Percentiles rank a stretch among this genome's conserved stretches.
phyloP scores from a whole-genome alignment of 768 basidiomycete species.

The Agrocybe praecox region DNA sequence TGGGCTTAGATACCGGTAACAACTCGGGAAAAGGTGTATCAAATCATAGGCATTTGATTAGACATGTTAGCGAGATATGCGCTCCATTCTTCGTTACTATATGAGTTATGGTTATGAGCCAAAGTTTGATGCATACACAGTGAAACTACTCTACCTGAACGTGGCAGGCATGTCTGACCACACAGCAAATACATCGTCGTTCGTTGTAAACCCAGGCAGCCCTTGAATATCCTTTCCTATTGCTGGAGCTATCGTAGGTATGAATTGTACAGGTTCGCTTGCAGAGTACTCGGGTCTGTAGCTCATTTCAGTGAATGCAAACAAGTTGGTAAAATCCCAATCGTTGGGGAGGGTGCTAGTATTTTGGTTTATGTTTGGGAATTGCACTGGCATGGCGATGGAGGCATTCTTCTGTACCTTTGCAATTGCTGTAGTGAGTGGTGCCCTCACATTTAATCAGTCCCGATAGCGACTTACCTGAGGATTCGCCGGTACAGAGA shows the following conservation, averaged over 20 bases:
- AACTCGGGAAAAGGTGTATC: too few species aligned
- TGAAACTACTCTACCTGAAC: constrained; percentile 30
- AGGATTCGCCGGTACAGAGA: constrained; percentile 30
- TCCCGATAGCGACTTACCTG: constrained; percentile 20
- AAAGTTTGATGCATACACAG: neutral
- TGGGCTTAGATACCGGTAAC: too few species aligned
- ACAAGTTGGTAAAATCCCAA: constrained; percentile 27
- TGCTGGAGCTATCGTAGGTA: neutral
- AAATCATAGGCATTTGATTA: neutral
- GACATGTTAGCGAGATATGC: constrained; percentile 13
- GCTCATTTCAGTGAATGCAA: constrained; percentile 26
- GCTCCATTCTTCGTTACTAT: constrained; percentile 19
- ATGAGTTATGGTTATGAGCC: constrained; percentile 3
- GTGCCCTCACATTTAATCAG: too few species aligned
- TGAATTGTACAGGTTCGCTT: neutral
- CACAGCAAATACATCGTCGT: constrained; percentile 48
- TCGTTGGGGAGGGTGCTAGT: constrained; percentile 4
- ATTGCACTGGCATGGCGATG: neutral
- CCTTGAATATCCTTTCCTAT: neutral
- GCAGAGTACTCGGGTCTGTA: constrained; percentile 12
- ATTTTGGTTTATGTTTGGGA: too few species aligned
- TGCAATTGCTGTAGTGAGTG: too few species aligned
- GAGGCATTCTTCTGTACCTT: too few species aligned
- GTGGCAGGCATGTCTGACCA: constrained; percentile 58
- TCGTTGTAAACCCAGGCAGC: constrained; percentile 12